These are phyloP conservation scores for Pseudogymnoascus verrucosus DNA, from an alignment of 2,329 filamentous ascomycete species.

Conservation along the genomic window DNA sequence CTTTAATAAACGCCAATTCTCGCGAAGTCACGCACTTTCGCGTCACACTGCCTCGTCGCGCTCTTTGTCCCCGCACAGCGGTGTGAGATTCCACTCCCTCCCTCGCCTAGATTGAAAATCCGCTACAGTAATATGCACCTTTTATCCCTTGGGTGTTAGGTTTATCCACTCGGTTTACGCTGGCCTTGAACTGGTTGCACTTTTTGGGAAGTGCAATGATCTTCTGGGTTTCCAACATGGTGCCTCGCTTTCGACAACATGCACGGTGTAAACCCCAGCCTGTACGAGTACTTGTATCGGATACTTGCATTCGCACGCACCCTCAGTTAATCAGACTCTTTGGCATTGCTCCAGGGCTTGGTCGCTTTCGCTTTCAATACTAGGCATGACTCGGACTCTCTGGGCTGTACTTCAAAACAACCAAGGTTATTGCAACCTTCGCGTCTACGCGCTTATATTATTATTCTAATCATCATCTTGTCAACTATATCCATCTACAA, in stretches of 20 bases:
- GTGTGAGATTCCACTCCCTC: background rate
- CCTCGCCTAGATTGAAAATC: background rate
- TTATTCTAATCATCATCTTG: background rate
- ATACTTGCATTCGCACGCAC: background rate
- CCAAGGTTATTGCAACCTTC: background rate
- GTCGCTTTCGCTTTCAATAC: background rate
- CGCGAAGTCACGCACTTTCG: constrained; percentile 4
- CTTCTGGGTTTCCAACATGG: background rate
- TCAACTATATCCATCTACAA: background rate
- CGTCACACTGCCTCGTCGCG: background rate
- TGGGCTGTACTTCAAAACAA: background rate
- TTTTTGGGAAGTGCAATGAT: background rate
- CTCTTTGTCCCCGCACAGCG: background rate
- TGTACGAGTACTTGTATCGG: background rate
- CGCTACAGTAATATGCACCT: background rate
- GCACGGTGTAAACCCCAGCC: background rate
- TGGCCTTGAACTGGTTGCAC: background rate
- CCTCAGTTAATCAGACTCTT: background rate
- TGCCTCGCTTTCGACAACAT: background rate
- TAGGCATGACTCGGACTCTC: background rate
- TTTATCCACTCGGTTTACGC: background rate
- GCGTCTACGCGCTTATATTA: background rate
- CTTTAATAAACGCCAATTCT: background rate
- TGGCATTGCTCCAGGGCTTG: background rate
- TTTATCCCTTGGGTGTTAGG: background rate